Conservation (phyloP, 345 rosid genomes). For the Mercurialis annua region DNA sequence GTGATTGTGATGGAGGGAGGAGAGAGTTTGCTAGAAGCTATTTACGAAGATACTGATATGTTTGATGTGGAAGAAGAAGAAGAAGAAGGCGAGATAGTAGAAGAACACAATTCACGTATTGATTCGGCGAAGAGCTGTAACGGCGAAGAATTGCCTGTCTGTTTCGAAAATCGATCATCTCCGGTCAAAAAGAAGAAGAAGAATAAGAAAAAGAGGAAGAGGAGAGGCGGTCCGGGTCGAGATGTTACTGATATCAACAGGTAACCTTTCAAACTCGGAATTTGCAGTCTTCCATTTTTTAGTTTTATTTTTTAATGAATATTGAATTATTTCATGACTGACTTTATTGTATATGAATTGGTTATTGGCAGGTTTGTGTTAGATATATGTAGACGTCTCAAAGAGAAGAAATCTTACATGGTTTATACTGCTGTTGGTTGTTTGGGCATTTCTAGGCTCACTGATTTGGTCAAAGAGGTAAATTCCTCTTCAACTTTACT, state of each 20-base stretch:
- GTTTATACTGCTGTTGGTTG: constrained; percentile 83
- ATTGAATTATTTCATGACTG: background rate
- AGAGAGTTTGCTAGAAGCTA: constrained; percentile 50
- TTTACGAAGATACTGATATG: constrained; percentile 71
- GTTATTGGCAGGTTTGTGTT: constrained; percentile 75
- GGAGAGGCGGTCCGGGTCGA: constrained; percentile 34
- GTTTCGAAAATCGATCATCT: constrained; percentile 27
- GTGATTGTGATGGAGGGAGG: constrained; percentile 54
- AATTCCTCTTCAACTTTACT: background rate
- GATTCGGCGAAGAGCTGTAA: constrained; percentile 17
- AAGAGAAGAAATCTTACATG: constrained; percentile 93
- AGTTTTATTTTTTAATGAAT: background rate
- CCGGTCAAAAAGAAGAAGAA: constrained; percentile 47
- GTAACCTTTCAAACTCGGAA: constrained; percentile 20
- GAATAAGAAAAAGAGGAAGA: constrained; percentile 50
- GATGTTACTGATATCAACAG: constrained; percentile 55
- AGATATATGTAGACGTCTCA: constrained; percentile 72
- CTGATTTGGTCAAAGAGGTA: constrained; percentile 82
- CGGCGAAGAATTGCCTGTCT: constrained; percentile 9
- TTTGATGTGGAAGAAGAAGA: constrained; percentile 87
- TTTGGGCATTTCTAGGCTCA: constrained; percentile 70
- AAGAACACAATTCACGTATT: constrained; percentile 30
- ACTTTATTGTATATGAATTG: constrained; percentile 6
- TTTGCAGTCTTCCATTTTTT: background rate
- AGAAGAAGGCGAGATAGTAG: constrained; percentile 44